Conservation (phyloP, 1,284 basidiomycete species). For the Sanguinoderma infundibulare region DNA sequence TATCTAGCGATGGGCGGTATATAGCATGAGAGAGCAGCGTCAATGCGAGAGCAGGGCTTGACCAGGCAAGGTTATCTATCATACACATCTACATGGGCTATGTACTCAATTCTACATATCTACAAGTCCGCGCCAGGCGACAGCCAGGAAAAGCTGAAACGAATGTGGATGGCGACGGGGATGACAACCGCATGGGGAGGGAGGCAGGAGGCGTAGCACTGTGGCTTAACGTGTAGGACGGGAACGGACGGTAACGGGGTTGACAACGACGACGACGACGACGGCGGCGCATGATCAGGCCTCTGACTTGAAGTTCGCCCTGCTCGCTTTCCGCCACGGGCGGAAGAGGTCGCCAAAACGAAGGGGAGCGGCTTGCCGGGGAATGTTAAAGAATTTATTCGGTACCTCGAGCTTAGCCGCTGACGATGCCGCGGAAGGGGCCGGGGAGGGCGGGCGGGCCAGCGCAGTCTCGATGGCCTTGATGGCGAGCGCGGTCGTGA, state of each 20-base stretch:
- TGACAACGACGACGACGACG: background rate
- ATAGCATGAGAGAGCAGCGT: background rate
- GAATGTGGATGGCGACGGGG: background rate
- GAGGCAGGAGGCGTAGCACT: too few species aligned
- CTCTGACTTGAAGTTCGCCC: background rate
- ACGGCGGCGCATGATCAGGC: too few species aligned
- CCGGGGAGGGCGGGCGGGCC: constrained; percentile 17
- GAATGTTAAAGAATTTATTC: constrained; percentile 2
- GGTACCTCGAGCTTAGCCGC: constrained; percentile 5
- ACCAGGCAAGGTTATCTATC: background rate
- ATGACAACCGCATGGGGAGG: too few species aligned
- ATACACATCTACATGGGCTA: background rate
- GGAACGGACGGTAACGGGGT: background rate
- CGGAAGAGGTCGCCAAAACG: constrained; percentile 17
- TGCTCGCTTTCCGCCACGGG: constrained; percentile 15
- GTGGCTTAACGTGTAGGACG: background rate
- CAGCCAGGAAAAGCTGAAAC: background rate
- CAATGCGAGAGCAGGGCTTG: background rate
- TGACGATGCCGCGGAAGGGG: constrained; percentile 15
- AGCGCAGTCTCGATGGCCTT: constrained; percentile 31
- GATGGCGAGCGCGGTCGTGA: constrained; percentile 44
- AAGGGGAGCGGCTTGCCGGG: constrained; percentile 12
- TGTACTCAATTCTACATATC: background rate
- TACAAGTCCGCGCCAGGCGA: background rate
- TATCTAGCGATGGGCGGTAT: too few species aligned